Base-by-base conservation (phyloP, 1,139 yeast species). In the Casaregolazyma lundiana region DNA sequence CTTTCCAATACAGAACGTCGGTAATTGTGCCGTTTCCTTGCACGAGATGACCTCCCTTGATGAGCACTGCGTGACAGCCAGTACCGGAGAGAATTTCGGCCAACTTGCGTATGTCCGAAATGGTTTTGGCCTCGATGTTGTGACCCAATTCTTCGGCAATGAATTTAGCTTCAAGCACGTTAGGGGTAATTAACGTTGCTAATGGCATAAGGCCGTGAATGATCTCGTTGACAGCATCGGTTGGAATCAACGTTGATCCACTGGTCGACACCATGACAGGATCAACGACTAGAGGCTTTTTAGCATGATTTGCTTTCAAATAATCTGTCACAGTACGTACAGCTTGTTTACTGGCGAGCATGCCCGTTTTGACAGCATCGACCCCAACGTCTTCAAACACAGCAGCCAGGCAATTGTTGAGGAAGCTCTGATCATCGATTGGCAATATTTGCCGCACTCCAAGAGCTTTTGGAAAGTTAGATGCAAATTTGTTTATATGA, bases 31-130 rank as follows among this genome's bases (percentile, higher is more conserved):
- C 41, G 16, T 53, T 59, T 18, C 42, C 57, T 44, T 56, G 50
- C 16, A 82, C 79, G 3, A 87, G 80, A 61, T 87, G 96, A 0
- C 96, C 96, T 17, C 96, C 96, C 65, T 88, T 89, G 15, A 89
- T 72, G 40, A 88, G 67, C 6, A 89, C 74, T 52, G 78, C 80
- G 15, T 67, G 53, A 53, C 83, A 75, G 3, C 73, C 70, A 2
- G 81, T 65, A 3, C 51, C 52, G 4, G 55, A 47, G 18, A 84
- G 71, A 2, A 57, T 52, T 24, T 64, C 61, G 0, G 81, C 84
- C 50, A 80, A 65, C 2, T 50, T 53, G 17, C 63, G 55, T 45
- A 76, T 61, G 34, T 72, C 76, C 0, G 70, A 71, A 4, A 72
- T 51, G 13, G 22, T 26, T 13, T 34, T 35, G 1, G 39, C 37